phyloP scores from a whole-genome alignment of 257 asterid genomes.

The Mitragyna speciosa region DNA sequence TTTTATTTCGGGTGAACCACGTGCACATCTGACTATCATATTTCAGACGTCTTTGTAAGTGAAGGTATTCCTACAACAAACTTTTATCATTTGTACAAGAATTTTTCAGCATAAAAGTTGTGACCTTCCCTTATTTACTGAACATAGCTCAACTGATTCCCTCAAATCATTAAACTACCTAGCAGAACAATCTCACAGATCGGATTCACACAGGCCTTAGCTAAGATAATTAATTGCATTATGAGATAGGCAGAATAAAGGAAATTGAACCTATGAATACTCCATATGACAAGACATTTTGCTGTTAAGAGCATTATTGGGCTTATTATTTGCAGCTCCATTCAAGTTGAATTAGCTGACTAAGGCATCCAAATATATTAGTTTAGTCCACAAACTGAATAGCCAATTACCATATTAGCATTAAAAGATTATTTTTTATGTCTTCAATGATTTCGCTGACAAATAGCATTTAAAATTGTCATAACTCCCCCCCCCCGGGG shows the following conservation, averaged over 20 bases:
- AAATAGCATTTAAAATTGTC: neutral
- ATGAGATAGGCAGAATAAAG: too few relatives aligned
- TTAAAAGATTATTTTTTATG: neutral
- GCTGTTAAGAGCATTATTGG: neutral
- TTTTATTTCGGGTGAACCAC: neutral
- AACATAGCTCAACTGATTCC: too few relatives aligned
- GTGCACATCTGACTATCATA: neutral
- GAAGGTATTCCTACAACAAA: neutral
- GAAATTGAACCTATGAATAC: neutral
- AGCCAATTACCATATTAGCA: neutral
- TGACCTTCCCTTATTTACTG: neutral
- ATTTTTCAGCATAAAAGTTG: too few relatives aligned
- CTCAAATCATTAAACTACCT: too few relatives aligned
- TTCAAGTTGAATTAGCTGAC: neutral
- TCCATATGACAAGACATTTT: neutral
- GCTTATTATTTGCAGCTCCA: neutral
- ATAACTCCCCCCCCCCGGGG: neutral
- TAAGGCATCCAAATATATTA: neutral
- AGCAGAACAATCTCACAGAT: too few relatives aligned
- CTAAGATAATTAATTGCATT: too few relatives aligned
- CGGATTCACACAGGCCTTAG: too few relatives aligned
- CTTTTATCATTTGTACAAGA: neutral
- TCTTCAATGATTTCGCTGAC: neutral
- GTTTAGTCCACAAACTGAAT: neutral
- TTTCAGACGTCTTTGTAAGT: neutral